Conservation (phyloP, 1,284 basidiomycete species). For the Anthracocystis panici-leucophaei region DNA sequence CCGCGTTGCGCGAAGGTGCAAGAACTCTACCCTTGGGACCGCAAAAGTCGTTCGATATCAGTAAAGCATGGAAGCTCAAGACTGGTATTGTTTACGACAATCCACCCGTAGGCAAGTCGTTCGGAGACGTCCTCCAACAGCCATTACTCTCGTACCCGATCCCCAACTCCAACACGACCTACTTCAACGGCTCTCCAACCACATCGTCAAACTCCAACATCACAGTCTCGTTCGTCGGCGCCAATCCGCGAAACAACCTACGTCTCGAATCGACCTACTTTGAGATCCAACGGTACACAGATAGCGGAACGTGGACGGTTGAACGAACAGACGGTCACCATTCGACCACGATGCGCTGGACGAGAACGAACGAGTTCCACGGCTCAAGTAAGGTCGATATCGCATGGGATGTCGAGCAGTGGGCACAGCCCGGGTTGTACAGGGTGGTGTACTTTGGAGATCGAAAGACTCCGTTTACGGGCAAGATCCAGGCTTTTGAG, state of each 20-base stretch:
- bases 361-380: conserved; percentile 42
- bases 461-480: conserved; percentile 75
- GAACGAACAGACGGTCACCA: conserved; percentile 83
- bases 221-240: conserved; percentile 78
- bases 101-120: conserved; percentile 73
- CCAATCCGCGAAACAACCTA: conserved; percentile 84
- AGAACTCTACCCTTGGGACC: conserved; percentile 75
- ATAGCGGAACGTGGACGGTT: conserved; percentile 73
- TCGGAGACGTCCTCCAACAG: conserved; percentile 78
- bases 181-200: conserved; percentile 13
- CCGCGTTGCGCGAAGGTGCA: conserved; percentile 71
- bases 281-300: conserved; percentile 75
- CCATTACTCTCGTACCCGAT: conserved; percentile 74
- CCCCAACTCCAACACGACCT: conserved; percentile 66
- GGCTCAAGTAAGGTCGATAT: conserved; percentile 47
- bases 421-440: conserved; percentile 76
- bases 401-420: conserved; percentile 63
- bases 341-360: conserved; percentile 80
- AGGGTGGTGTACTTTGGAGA: conserved; percentile 81
- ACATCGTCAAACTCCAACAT: conserved; percentile 72
- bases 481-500: conserved; percentile 37
- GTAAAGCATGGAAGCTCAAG: conserved; percentile 74
- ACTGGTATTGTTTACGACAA: conserved; percentile 56
- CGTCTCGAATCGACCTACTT: conserved; percentile 81
- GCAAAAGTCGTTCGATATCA: conserved; percentile 77